Evolutionary conservation across 2,329 filamentous ascomycete genomes (phyloP), one percentile per base, ranked within the genome.

Genomic region (Colletotrichum limetticola): DNA sequence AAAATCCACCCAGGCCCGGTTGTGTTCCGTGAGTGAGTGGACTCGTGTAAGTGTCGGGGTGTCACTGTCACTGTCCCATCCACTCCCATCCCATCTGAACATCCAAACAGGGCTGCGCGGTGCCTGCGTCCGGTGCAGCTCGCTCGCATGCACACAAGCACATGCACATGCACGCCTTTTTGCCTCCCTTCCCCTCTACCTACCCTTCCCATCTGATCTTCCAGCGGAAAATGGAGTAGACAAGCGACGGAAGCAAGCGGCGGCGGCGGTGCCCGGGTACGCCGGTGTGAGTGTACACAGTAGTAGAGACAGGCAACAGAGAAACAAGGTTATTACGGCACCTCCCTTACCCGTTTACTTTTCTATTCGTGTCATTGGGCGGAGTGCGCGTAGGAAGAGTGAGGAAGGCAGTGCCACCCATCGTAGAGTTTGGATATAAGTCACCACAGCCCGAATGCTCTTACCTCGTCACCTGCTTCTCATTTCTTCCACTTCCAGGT

Each of bases 391-490:
- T 42, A 16, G 35, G 6, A 16, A 16, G n/a, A 24, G 16, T 42
- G 22, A 59, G 42, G n/a, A 53, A 46, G 62, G 55, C 55, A 59
- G 62, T 66, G 67, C 68, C 62, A 60, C 55, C 37, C 68, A 55
- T 66, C 42, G 19, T 19, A 9, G 32, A 53, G 42, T 42, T 32
- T 66, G 19, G 62, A 66, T 70, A 70, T 70, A 70, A 70, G 62
- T 66, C 55, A 46, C 30, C 42, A 59, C 66, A 70, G 62, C 66
- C 62, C 66, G 42, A 19, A 6, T 46, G 14, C 35, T n/a, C 8
- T 19, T 46, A 6, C 42, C 16, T 46, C 42, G 24, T 46, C 37
- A 61, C 28, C 12, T n/a, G 12, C 22, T 28, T 42, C 24, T 3
- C 19, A 19, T 46, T 57, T 2, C 30, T 26, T 65, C 22, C n/a